These are phyloP conservation scores for Pseudogymnoascus sp. DNA, from an alignment of 2,329 filamentous ascomycete species.

Conservation along the genomic window DNA sequence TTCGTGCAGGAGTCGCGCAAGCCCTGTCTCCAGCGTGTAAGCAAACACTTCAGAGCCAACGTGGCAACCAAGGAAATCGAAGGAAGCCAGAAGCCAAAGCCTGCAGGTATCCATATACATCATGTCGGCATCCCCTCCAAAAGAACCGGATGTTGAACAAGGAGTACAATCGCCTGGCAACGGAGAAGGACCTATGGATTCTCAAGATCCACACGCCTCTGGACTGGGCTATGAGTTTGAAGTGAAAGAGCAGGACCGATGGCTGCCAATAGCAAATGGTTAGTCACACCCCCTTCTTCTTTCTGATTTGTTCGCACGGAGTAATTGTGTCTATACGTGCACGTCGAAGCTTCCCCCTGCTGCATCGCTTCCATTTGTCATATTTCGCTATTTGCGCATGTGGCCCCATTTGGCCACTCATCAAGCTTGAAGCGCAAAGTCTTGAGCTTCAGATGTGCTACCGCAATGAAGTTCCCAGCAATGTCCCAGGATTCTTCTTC, in stretches of 20 bases:
- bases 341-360: constrained; percentile 29
- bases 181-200: constrained; percentile 81
- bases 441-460: constrained; percentile 19
- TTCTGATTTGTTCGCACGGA: constrained; percentile 42
- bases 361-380: constrained; percentile 41
- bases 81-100: constrained; percentile 24
- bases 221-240: constrained; percentile 86
- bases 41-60: constrained; percentile 23
- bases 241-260: constrained; percentile 98
- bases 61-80: constrained; percentile 28
- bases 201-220: constrained; percentile 66
- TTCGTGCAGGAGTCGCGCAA: constrained; percentile 13
- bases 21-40: constrained; percentile 19
- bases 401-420: constrained; percentile 26
- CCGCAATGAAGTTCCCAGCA: constrained; percentile 27
- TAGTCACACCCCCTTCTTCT: constrained; percentile 45
- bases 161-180: constrained; percentile 88
- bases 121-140: constrained; percentile 92
- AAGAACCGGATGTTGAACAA: constrained; percentile 82
- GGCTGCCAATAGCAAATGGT: constrained; percentile 99
- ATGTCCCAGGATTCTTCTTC: constrained; percentile 53
- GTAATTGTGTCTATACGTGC: constrained; percentile 20
- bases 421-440: constrained; percentile 26
- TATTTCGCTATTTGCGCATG: constrained; percentile 34
- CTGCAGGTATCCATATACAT: constrained; percentile 62